phyloP scores from a whole-genome alignment of 2,329 filamentous ascomycete species.

The Ustilaginoidea virens region DNA sequence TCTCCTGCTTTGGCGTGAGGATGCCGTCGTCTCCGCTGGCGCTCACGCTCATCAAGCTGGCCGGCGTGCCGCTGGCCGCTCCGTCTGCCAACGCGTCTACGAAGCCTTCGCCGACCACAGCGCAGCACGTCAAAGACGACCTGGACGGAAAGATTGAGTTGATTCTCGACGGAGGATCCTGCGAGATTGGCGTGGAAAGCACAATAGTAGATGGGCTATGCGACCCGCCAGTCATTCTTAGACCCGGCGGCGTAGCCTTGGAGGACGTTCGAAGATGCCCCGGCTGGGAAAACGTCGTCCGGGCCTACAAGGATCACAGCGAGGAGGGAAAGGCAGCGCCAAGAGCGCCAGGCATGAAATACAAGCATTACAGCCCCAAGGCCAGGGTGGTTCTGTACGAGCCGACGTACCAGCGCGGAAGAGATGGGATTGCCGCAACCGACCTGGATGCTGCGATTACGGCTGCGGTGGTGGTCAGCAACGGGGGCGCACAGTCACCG shows the following conservation, averaged over 20 bases:
- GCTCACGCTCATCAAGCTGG: conserved; percentile 67
- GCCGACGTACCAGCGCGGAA: conserved; percentile 21
- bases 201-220: conserved; percentile 89
- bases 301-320: conserved; percentile 65
- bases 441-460: conserved; percentile 16
- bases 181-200: conserved; percentile 83
- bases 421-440: conserved; percentile 18
- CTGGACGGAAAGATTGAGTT: conserved; percentile 67
- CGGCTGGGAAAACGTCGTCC: conserved; percentile 67
- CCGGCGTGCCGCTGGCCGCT: conserved; percentile 67
- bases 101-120: conserved; percentile 79
- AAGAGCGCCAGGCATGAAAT: conserved; percentile 94
- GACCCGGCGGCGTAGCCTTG: conserved; percentile 76
- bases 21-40: conserved; percentile 83
- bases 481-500: conserved; percentile 5
- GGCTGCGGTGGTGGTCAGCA: conserved; percentile 4
- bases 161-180: conserved; percentile 79
- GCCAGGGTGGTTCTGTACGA: conserved; percentile 79
- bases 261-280: conserved; percentile 58
- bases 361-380: conserved; percentile 90
- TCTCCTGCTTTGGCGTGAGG: conserved; percentile 73
- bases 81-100: conserved; percentile 93
- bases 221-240: conserved; percentile 62
- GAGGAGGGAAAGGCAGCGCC: conserved; percentile 51
- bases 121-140: conserved; percentile 78